Evolutionary conservation across 1,139 yeast species (phyloP).

Genomic region (Scheffersomyces segobiensis): DNA sequence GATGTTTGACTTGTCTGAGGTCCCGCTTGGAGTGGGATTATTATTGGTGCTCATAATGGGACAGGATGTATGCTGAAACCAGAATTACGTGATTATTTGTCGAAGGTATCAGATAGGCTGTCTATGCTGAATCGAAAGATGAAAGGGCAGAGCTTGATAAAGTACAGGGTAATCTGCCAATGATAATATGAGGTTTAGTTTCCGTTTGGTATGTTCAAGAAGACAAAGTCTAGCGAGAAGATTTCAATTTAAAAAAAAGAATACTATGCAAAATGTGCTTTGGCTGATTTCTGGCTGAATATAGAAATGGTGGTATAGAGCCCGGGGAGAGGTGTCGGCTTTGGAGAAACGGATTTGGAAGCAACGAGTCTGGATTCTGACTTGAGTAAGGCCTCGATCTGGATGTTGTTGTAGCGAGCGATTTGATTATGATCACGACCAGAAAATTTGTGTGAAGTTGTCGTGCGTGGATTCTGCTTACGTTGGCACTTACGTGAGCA

Average conservation of each 20-base stretch:
- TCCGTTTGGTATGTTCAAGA: background rate
- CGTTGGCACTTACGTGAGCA: background rate
- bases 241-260: background rate
- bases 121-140: background rate
- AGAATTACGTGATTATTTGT: background rate
- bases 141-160: background rate
- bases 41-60: conserved; percentile 2
- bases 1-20: conserved; percentile 17
- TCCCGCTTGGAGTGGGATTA: conserved; percentile 1
- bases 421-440: background rate
- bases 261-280: background rate
- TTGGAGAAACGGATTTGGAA: background rate
- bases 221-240: background rate
- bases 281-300: background rate
- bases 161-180: background rate
- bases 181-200: background rate
- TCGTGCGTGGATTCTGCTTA: background rate
- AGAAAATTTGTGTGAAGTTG: background rate
- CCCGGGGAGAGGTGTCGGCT: background rate
- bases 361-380: background rate
- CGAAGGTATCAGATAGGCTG: background rate
- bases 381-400: background rate
- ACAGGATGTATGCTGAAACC: background rate
- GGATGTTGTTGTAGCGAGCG: background rate
- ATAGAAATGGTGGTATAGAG: background rate